Percentiles rank a stretch among this genome's conserved stretches.
Conservation (phyloP, 2,329 filamentous ascomycete species). For the Fusarium albosuccineum region DNA sequence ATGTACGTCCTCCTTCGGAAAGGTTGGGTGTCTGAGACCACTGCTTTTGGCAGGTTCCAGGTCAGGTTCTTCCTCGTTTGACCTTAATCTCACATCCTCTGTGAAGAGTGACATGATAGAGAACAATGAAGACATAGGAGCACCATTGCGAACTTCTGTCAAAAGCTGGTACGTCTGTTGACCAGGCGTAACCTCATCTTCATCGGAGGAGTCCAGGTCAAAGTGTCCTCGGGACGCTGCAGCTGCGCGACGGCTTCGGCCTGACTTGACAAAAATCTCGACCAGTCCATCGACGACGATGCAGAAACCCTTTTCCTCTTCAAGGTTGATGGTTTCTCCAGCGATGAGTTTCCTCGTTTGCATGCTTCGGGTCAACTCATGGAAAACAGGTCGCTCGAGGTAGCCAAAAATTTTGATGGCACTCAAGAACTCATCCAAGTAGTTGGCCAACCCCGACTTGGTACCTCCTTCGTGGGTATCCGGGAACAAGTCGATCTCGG, state of each 20-base stretch:
- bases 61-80: conserved; percentile 70
- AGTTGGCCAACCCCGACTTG: conserved; percentile 94
- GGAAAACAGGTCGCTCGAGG: conserved; percentile 94
- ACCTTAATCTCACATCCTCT: conserved; percentile 87
- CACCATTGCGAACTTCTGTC: conserved; percentile 97
- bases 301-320: conserved; percentile 98
- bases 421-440: conserved; percentile 96
- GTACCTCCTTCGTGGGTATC: conserved; percentile 90
- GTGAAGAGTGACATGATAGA: conserved; percentile 98
- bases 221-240: conserved; percentile 40
- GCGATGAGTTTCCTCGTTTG: conserved; percentile 97
- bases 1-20: conserved; percentile 35
- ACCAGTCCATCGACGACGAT: conserved; percentile 96
- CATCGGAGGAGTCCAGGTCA: conserved; percentile 63
- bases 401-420: conserved; percentile 99
- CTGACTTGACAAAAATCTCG: conserved; percentile 98
- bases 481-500: conserved; percentile 93
- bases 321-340: conserved; percentile 92
- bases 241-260: conserved; percentile 62
- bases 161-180: conserved; percentile 93
- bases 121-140: conserved; percentile 98
- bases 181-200: conserved; percentile 75
- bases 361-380: conserved; percentile 97
- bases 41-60: conserved; percentile 42
- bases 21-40: conserved; percentile 48